phyloP scores from a whole-genome alignment of 2,329 filamentous ascomycete species.

The Cadophora sp. region DNA sequence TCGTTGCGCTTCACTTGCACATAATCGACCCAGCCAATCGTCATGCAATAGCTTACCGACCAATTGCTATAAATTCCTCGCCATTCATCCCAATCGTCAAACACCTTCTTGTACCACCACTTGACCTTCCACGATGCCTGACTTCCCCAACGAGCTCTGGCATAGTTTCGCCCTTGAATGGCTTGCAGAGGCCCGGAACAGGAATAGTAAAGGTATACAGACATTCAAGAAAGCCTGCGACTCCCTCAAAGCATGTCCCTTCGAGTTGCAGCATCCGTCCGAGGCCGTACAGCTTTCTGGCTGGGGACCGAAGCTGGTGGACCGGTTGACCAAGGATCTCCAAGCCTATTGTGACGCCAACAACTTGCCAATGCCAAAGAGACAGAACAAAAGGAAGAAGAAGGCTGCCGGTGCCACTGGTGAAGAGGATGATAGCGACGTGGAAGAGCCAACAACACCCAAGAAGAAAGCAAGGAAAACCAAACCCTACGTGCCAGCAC shows the following conservation, averaged over 20 bases:
- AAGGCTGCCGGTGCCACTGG: not conserved
- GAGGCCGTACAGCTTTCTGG: constrained; percentile 76
- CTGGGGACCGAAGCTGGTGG: constrained; percentile 74
- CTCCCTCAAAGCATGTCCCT: constrained; percentile 76
- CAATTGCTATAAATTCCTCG: not conserved
- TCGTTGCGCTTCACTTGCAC: not conserved
- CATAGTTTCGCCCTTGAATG: constrained; percentile 79
- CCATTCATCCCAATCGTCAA: not conserved
- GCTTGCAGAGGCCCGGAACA: constrained; percentile 72
- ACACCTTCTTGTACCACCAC: not conserved
- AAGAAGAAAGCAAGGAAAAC: constrained; percentile 64
- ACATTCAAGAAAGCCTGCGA: constrained; percentile 79
- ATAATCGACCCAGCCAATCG: not conserved
- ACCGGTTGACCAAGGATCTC: constrained; percentile 68
- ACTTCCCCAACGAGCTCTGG: constrained; percentile 67
- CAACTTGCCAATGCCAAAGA: constrained; percentile 71
- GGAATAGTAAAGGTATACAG: constrained; percentile 73
- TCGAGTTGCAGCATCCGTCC: constrained; percentile 68
- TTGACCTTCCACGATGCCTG: constrained; percentile 26
- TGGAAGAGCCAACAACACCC: constrained; percentile 29
- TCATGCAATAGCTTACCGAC: not conserved
- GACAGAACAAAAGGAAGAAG: constrained; percentile 52
- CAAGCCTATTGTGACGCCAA: constrained; percentile 69
- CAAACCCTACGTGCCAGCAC: constrained; percentile 74
- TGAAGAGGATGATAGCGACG: constrained; percentile 21